These are phyloP conservation scores for Lycium ferocissimum DNA, from an alignment of 257 asterid species.

Conservation along the genomic window DNA sequence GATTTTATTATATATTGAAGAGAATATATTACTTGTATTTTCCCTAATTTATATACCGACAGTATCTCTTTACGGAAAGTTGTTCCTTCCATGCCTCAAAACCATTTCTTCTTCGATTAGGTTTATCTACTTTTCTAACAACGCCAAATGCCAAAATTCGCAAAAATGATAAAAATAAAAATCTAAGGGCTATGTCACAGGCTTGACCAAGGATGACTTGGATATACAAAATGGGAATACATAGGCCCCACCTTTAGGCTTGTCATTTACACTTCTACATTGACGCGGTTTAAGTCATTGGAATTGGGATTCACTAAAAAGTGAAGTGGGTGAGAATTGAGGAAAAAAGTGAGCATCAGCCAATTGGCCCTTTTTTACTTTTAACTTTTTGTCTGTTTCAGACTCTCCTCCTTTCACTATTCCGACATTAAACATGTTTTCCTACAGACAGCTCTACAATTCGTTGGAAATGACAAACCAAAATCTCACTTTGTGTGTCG, in stretches of 20 bases:
- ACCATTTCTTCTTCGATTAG: no score
- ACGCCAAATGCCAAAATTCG: no score
- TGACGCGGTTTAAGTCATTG: constrained; percentile 24
- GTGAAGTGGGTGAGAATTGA: constrained; percentile 23
- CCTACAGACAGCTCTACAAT: neutral
- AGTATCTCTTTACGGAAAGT: no score
- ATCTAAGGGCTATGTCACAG: neutral
- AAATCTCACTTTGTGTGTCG: neutral
- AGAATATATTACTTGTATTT: no score
- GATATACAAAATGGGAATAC: neutral
- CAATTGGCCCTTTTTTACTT: neutral
- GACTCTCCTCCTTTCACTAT: neutral
- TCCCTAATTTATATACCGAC: no score
- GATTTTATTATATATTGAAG: no score
- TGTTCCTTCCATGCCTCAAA: no score
- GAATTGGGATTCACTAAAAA: constrained; percentile 1
- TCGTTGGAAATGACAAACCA: constrained; percentile 15
- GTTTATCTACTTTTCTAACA: no score
- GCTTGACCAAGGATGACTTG: constrained; percentile 1
- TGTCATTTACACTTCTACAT: neutral
- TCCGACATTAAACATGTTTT: neutral
- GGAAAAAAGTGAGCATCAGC: neutral
- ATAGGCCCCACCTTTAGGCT: neutral
- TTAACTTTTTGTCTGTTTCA: constrained; percentile 29
- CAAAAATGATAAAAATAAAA: neutral